Conservation (phyloP, 306 rosid species). For the Oxytropis ochrocephala region DNA sequence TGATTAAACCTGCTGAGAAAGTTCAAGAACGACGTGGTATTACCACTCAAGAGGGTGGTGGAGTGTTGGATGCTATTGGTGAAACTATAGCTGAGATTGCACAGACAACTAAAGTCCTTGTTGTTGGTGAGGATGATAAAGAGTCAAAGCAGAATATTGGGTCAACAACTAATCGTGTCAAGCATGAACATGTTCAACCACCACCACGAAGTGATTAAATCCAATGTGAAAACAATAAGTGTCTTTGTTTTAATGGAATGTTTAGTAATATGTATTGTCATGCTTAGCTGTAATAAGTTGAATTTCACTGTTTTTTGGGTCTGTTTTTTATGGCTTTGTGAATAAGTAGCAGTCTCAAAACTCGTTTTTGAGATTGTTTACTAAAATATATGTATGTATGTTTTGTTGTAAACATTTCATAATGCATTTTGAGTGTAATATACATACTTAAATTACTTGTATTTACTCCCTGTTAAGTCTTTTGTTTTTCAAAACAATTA, state of each 20-base stretch:
- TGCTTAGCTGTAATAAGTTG: not conserved
- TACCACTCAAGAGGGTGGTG: not conserved
- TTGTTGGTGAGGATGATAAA: conserved; percentile 32
- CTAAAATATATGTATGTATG: not conserved
- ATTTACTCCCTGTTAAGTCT: too few species aligned
- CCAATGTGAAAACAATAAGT: not conserved
- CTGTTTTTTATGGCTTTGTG: conserved; percentile 2
- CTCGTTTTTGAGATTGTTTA: not conserved
- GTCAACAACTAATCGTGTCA: not conserved
- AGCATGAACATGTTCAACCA: not conserved
- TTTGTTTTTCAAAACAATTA: too few species aligned
- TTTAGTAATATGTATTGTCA: not conserved
- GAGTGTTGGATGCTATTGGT: conserved; percentile 50
- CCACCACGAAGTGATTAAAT: not conserved
- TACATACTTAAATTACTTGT: not conserved
- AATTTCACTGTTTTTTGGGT: not conserved
- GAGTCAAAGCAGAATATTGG: not conserved
- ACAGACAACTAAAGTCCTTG: conserved; percentile 41
- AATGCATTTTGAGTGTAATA: not conserved
- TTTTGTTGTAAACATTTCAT: not conserved
- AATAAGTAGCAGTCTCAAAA: conserved; percentile 9
- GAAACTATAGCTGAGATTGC: conserved; percentile 68
- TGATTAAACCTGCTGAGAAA: conserved; percentile 17
- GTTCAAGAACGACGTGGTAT: not conserved
- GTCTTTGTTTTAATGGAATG: not conserved